phyloP scores from a whole-genome alignment of 192 early-diverging fungal genomes.

The Physocladia obscura region DNA sequence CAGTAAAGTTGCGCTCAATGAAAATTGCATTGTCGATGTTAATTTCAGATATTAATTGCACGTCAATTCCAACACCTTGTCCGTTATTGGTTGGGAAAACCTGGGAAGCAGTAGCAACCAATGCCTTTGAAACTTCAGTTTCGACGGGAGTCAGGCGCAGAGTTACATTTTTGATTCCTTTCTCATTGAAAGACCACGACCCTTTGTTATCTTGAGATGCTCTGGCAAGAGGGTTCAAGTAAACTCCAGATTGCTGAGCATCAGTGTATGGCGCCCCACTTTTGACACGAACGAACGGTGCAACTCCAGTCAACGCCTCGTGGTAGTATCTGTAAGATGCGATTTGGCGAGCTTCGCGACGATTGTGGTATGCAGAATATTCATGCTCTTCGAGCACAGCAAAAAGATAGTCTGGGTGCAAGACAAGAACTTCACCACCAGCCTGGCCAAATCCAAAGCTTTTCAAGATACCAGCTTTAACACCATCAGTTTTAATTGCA shows the following conservation, averaged over 20 bases:
- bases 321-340: conserved; percentile 88
- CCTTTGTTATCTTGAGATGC: conserved; percentile 74
- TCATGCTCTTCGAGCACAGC: conserved; percentile 68
- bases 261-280: conserved; percentile 79
- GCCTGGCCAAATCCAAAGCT: conserved; percentile 95
- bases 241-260: conserved; percentile 75
- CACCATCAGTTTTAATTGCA: conserved; percentile 84
- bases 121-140: conserved; percentile 52
- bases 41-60: conserved; percentile 80
- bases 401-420: conserved; percentile 86
- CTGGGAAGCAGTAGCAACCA: conserved; percentile 40
- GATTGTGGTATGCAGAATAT: conserved; percentile 69
- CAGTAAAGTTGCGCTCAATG: conserved; percentile 89
- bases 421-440: conserved; percentile 81
- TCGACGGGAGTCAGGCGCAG: conserved; percentile 47
- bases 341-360: conserved; percentile 71
- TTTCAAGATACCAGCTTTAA: conserved; percentile 90
- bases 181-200: conserved; percentile 65
- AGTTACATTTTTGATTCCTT: conserved; percentile 19
- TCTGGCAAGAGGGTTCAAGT: conserved; percentile 84
- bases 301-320: conserved; percentile 78
- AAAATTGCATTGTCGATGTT: conserved; percentile 81
- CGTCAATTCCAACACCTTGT: conserved; percentile 66
- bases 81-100: conserved; percentile 37
- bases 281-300: conserved; percentile 86